These are phyloP conservation scores for Thinopyrum elongatum DNA, from an alignment of 176 grass and related monocot genomes.

Conservation along the genomic window DNA sequence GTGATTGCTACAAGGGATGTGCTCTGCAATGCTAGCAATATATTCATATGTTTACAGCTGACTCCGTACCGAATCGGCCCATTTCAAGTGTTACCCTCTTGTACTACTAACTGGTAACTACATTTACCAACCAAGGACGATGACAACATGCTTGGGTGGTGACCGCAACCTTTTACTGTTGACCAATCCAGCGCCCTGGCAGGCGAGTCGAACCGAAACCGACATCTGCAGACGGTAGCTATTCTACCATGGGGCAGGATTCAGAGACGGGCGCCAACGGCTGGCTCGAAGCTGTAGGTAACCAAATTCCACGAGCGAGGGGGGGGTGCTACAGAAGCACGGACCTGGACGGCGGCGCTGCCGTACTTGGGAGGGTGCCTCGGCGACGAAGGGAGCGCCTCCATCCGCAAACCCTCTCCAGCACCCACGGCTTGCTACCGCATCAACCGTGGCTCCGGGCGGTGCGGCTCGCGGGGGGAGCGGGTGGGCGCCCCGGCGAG, in stretches of 20 bases:
- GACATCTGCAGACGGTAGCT: neutral
- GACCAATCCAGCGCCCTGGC: neutral
- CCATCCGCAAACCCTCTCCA: neutral
- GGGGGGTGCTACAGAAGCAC: neutral
- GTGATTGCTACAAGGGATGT: neutral
- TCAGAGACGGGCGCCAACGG: neutral
- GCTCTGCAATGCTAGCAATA: neutral
- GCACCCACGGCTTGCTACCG: neutral
- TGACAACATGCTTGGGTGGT: neutral
- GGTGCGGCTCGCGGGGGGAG: neutral
- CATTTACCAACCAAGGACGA: neutral
- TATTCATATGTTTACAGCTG: neutral
- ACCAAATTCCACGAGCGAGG: neutral
- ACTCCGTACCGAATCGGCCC: too few species aligned
- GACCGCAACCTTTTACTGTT: neutral
- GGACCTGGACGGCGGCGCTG: conserved; percentile 21
- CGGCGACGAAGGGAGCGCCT: conserved; percentile 32
- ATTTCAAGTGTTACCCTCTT: neutral
- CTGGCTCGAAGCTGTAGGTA: neutral
- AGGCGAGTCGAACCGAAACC: neutral
- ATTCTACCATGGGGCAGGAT: neutral
- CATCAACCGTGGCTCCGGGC: neutral
- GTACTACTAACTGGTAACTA: neutral
- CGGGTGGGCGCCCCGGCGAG: neutral
- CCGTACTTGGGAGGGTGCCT: conserved; percentile 44